Evolutionary conservation across 192 early-diverging fungal genomes (phyloP).

Genomic region (Obelidium mucronatum): DNA sequence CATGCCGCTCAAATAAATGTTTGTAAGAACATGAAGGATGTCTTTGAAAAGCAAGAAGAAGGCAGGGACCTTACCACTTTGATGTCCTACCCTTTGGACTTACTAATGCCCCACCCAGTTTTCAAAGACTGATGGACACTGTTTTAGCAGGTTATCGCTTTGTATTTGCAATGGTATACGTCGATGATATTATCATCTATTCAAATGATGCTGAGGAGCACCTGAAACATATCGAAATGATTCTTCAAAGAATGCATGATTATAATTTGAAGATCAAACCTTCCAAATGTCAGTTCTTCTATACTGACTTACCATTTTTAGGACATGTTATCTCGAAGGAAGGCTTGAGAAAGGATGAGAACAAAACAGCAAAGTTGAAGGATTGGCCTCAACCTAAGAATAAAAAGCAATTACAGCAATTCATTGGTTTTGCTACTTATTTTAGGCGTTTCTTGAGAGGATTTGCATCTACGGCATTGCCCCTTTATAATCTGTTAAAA

Average conservation of each 20-base stretch:
- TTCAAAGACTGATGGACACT: slow-evolving; percentile 47
- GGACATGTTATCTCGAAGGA: slow-evolving; percentile 45
- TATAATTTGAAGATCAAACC: slow-evolving; percentile 45
- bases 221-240: slow-evolving; percentile 31
- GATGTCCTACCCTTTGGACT: slow-evolving; percentile 50
- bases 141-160: slow-evolving; percentile 37
- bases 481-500: slow-evolving; percentile 36
- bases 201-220: slow-evolving; percentile 43
- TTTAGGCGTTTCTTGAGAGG: slow-evolving; percentile 43
- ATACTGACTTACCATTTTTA: slow-evolving; percentile 39
- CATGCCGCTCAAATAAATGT: not conserved
- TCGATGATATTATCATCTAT: slow-evolving; percentile 56
- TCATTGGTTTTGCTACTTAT: slow-evolving; percentile 45
- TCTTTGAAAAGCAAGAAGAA: not conserved
- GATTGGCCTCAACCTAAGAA: slow-evolving; percentile 35
- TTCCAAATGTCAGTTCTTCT: slow-evolving; percentile 46
- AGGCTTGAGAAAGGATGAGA: slow-evolving; percentile 34
- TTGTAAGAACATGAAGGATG: not conserved
- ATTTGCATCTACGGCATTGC: slow-evolving; percentile 29
- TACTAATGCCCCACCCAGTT: slow-evolving; percentile 48
- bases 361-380: slow-evolving; percentile 38
- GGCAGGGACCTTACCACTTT: slow-evolving; percentile 45
- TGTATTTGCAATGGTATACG: slow-evolving; percentile 44
- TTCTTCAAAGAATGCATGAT: slow-evolving; percentile 40
- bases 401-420: slow-evolving; percentile 23